These are phyloP conservation scores for Sporothrix humicola DNA, from an alignment of 2,329 filamentous ascomycete genomes.

Conservation along the genomic window DNA sequence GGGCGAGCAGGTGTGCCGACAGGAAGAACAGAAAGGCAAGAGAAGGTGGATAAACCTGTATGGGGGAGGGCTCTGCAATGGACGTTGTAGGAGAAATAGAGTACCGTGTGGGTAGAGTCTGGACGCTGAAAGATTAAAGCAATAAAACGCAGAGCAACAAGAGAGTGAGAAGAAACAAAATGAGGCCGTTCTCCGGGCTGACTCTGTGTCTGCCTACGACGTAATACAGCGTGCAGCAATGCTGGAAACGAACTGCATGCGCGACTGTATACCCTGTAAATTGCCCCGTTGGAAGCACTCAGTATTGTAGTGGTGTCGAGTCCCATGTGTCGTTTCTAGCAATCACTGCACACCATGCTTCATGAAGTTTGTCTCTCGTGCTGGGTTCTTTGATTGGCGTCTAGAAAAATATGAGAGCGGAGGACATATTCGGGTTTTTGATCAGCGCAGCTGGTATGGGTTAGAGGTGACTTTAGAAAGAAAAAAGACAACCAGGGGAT, in stretches of 20 bases:
- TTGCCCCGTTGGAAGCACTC: too few species aligned
- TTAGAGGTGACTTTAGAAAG: background rate
- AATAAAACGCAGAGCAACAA: background rate
- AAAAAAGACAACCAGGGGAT: background rate
- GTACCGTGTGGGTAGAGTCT: background rate
- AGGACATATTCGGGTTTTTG: too few species aligned
- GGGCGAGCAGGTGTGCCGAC: background rate
- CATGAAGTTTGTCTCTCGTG: too few species aligned
- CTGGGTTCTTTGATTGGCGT: too few species aligned
- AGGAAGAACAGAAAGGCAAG: slow-evolving; percentile 12
- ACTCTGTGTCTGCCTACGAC: background rate
- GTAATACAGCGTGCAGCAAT: background rate
- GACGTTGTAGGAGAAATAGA: too few species aligned
- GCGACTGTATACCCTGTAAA: background rate
- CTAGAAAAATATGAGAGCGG: too few species aligned
- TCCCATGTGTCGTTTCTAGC: too few species aligned
- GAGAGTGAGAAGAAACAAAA: background rate
- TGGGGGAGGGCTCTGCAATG: too few species aligned
- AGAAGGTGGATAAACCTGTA: too few species aligned
- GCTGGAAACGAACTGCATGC: background rate
- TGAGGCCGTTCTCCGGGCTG: background rate
- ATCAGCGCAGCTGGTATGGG: background rate
- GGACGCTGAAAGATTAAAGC: background rate
- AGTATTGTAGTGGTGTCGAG: too few species aligned
- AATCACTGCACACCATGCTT: too few species aligned